Base-by-base conservation (phyloP, 2,329 filamentous ascomycete genomes). In the Orbilia oligospora region DNA sequence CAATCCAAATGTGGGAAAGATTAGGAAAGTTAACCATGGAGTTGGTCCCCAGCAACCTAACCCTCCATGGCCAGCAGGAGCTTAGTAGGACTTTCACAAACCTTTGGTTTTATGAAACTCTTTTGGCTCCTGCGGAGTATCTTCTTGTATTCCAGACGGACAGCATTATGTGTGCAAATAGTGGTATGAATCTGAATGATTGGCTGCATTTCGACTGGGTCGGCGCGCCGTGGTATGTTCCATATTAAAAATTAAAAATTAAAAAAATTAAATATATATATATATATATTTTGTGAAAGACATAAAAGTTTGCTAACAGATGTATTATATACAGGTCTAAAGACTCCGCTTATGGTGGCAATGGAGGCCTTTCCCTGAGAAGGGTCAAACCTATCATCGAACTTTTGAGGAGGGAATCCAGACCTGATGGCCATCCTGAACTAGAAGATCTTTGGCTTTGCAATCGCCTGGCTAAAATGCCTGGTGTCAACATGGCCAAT, bases 161-260 rank as follows among this genome's bases (percentile, higher is more conserved):
- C 83, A 87, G 86, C 80, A 87, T 89, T 72, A 83, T 89, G 64
- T 89, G 88, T 82, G 87, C 88, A 75, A 89, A 89, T 81, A 86
- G 85, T 70, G 83, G 82, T 64, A 83, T 83, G 70, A 86, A 84
- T 69, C 81, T 88, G 44, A 87, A 89, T 81, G 86, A 87, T 75
- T 89, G 85, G 82, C 83, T 88, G 64, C 85, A 86, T 20, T 88
- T 87, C 81, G 86, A 88, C 83, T 89, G 87, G 87, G 85, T 87
- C 53, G 87, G 87, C 30, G 87, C 87, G 0, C 87, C 87, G 3
- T 88, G 87, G 87, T 80, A 71, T 30, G 64, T 51, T 14, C 18
- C 18, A 8, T 44, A 14, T 12, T 14, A 38, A 38, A 14, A 38
- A 38, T 2, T 3, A 14, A 9, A 14, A 14, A 38, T n/a, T n/a